Evolutionary conservation across 2,329 filamentous ascomycete genomes (phyloP), one percentile per base, ranked within the genome.

Genomic region (Colletotrichum somersetense): DNA sequence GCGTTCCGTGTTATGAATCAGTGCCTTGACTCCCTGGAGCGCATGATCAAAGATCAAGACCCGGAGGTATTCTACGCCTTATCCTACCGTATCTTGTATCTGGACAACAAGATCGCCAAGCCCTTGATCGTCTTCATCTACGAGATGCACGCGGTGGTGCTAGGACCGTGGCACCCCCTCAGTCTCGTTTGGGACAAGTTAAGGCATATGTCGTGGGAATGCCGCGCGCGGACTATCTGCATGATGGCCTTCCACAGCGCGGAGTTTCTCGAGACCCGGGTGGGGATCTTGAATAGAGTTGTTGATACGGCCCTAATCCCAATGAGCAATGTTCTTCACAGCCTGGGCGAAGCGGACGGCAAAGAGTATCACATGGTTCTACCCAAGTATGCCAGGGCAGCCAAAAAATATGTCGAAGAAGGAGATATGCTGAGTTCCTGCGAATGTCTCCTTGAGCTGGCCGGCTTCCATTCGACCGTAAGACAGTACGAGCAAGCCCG

Each of bases 401-500:
- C 26, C 52, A 16, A 55, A 33, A 20, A 16, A 11, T 33, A 55
- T 8, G 11, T 33, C 3, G 26, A 16, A 20, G 26, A 55, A 20
- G 30, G 52, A 16, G 26, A 55, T 16, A 10, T 18, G 8, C 16
- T 18, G 14, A 20, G 52, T 14, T 33, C 26, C 18, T 55, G 52
- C 5, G 6, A 20, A 20, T 55, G 52, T 4, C 16, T 55, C 12
- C 16, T 55, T 2, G 3, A 20, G 8, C 30, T 33, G 26, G 26
- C 26, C 4, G 3, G 30, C 14, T 2, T 33, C 5, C 52, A 55
- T 2, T 8, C 1, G 5, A 18, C 0, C 5, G 16, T 8, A 3
- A 16, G 18, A 14, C 26, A 33, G 16, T 33, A 55, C 5, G 26
- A 18, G 50, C 12, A 26, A 8, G 50, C 50, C 11, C 2, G 16